Evolutionary conservation across 2,329 filamentous ascomycete species (phyloP).

Genomic region (Beauveria sp.): DNA sequence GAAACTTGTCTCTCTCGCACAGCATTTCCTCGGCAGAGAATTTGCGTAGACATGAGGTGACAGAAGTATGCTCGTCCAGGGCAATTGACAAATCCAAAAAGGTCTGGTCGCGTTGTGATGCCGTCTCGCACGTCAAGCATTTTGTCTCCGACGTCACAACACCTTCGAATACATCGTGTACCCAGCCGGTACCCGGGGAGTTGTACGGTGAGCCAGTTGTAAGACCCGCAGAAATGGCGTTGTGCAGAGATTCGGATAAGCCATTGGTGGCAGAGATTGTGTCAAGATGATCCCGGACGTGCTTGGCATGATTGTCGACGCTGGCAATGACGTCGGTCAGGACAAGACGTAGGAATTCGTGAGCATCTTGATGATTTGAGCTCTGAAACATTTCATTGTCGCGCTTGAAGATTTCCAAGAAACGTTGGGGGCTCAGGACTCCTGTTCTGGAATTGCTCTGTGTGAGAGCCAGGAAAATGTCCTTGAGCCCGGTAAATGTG

Average conservation of each 20-base stretch:
- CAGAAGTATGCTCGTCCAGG: conserved; percentile 88
- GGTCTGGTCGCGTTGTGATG: conserved; percentile 89
- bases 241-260: conserved; percentile 44
- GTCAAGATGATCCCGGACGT: conserved; percentile 45
- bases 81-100: conserved; percentile 96
- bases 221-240: conserved; percentile 25
- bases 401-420: conserved; percentile 85
- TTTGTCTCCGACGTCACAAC: conserved; percentile 92
- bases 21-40: conserved; percentile 99
- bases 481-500: conserved; percentile 88
- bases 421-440: conserved; percentile 84
- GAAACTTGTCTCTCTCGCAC: conserved; percentile 97
- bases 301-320: conserved; percentile 78
- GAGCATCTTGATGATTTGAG: conserved; percentile 96
- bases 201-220: conserved; percentile 37
- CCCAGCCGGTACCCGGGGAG: conserved; percentile 71
- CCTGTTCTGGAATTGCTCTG: conserved; percentile 75
- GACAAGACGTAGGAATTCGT: conserved; percentile 91
- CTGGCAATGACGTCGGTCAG: conserved; percentile 95
- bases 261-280: conserved; percentile 31
- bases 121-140: conserved; percentile 92
- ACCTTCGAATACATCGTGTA: conserved; percentile 95
- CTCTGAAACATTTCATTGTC: conserved; percentile 97
- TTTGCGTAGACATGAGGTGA: conserved; percentile 88
- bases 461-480: conserved; percentile 89